Evolutionary conservation across 2,329 filamentous ascomycete genomes (phyloP), one percentile per base, ranked within the genome.

Genomic region (Nectriaceae sp.): DNA sequence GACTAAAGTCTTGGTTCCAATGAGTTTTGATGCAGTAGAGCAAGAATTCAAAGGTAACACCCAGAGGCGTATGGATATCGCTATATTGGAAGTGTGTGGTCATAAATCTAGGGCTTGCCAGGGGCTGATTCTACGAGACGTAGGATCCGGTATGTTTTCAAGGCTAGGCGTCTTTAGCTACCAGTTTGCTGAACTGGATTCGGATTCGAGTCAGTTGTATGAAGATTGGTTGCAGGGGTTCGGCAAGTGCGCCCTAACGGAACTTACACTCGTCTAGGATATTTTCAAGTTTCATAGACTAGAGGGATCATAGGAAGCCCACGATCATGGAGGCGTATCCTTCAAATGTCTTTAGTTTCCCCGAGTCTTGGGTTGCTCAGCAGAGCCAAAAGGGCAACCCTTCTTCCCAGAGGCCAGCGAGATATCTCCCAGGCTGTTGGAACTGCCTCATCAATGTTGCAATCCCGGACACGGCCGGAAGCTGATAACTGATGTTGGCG

Each of bases 401-500:
- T n/a, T n/a, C n/a, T n/a, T n/a, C n/a, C n/a, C n/a, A n/a, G n/a
- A n/a, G n/a, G n/a, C n/a, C n/a, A n/a, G n/a, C n/a, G n/a, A n/a
- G n/a, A n/a, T n/a, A n/a, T n/a, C n/a, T n/a, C n/a, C n/a, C n/a
- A n/a, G n/a, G n/a, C n/a, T n/a, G n/a, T n/a, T n/a, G n/a, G n/a
- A n/a, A n/a, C n/a, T n/a, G n/a, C n/a, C n/a, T n/a, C n/a, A n/a
- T n/a, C n/a, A n/a, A n/a, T n/a, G n/a, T n/a, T n/a, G n/a, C n/a
- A n/a, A n/a, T 36, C 4, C 46, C 46, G 1, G 46, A 31, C 13
- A 45, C 15, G 4, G 46, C 46, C 1, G 46, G 22, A 10, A 49
- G 46, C 2, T 45, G 41, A 15, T 49, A 41, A 15, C 42, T 45
- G 11, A 45, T 20, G 2, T 45, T 37, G 2, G 46, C 45, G 15